Evolutionary conservation across 352 stramenopile species (phyloP).

Genomic region (Pythium aquatile): DNA sequence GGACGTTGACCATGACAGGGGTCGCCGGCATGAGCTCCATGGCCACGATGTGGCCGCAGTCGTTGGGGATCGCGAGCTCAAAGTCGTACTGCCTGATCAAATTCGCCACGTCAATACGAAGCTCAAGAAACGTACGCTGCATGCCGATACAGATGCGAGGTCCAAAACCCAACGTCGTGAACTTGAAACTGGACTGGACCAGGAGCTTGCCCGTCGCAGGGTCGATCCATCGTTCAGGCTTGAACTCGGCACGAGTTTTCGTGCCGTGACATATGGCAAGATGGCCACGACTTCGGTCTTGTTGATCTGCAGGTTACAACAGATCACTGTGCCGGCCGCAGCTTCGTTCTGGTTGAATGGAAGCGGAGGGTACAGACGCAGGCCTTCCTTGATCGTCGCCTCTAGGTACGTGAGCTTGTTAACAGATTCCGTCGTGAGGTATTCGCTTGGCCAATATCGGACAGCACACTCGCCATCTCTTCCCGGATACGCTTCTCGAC

Average conservation of each 20-base stretch:
- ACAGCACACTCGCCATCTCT: slow-evolving; percentile 33
- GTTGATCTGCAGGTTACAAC: slow-evolving; percentile 16
- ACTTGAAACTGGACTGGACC: slow-evolving; percentile 19
- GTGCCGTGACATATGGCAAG: slow-evolving; percentile 31
- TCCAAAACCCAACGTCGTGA: slow-evolving; percentile 41
- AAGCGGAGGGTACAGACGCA: slow-evolving; percentile 54
- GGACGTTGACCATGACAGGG: slow-evolving; percentile 3
- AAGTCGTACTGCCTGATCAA: slow-evolving; percentile 4
- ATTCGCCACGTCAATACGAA: slow-evolving; percentile 10
- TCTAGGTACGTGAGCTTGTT: slow-evolving; percentile 51
- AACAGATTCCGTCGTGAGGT: slow-evolving; percentile 41
- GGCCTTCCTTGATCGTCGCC: slow-evolving; percentile 50
- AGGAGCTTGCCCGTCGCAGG: not conserved
- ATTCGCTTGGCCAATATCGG: not conserved
- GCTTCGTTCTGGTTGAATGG: no score
- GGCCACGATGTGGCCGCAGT: not conserved
- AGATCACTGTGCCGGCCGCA: no score
- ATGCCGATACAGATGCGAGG: slow-evolving; percentile 41
- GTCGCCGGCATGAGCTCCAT: slow-evolving; percentile 2
- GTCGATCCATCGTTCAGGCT: slow-evolving; percentile 52
- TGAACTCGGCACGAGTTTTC: slow-evolving; percentile 46
- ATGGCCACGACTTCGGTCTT: slow-evolving; percentile 26
- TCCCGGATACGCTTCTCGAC: slow-evolving; percentile 40
- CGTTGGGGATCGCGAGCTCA: not conserved
- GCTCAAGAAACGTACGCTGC: slow-evolving; percentile 44